Evolutionary conservation across 1,139 yeast genomes (phyloP).

Genomic region (Eremothecium cymbalariae): DNA sequence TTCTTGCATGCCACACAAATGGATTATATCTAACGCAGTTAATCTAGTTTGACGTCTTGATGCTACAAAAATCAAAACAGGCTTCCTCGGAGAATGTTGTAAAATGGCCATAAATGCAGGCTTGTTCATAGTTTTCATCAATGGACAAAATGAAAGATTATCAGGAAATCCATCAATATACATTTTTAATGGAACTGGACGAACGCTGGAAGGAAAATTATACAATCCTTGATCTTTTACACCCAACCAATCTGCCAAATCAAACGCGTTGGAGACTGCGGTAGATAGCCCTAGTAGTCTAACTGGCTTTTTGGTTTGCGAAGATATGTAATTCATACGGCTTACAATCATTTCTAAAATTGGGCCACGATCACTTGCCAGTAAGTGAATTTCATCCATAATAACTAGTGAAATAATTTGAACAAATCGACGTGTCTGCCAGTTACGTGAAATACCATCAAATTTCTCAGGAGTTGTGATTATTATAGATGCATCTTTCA

Average conservation of each 20-base stretch:
- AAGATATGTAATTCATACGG: constrained; percentile 87
- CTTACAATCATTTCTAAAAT: constrained; percentile 97
- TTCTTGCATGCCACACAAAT: constrained; percentile 89
- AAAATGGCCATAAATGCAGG: constrained; percentile 96
- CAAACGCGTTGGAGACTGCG: constrained; percentile 95
- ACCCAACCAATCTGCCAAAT: constrained; percentile 97
- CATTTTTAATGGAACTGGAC: constrained; percentile 97
- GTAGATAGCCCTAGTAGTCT: constrained; percentile 91
- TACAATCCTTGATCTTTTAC: constrained; percentile 74
- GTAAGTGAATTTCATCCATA: constrained; percentile 95
- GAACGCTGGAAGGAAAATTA: constrained; percentile 90
- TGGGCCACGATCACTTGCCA: constrained; percentile 98
- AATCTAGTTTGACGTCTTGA: constrained; percentile 94
- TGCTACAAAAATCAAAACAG: constrained; percentile 91
- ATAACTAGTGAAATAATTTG: constrained; percentile 85
- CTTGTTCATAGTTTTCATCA: constrained; percentile 97
- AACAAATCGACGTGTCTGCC: constrained; percentile 93
- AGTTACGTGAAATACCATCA: constrained; percentile 96
- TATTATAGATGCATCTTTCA: constrained; percentile 83
- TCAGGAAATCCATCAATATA: constrained; percentile 97
- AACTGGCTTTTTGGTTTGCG: constrained; percentile 66
- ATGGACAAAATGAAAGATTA: constrained; percentile 84
- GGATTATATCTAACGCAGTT: constrained; percentile 88
- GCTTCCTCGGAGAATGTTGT: constrained; percentile 88
- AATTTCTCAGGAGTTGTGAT: constrained; percentile 97